Evolutionary conservation across 108 stramenopile species (phyloP).

Genomic region (Pseudonitzschia pungens): DNA sequence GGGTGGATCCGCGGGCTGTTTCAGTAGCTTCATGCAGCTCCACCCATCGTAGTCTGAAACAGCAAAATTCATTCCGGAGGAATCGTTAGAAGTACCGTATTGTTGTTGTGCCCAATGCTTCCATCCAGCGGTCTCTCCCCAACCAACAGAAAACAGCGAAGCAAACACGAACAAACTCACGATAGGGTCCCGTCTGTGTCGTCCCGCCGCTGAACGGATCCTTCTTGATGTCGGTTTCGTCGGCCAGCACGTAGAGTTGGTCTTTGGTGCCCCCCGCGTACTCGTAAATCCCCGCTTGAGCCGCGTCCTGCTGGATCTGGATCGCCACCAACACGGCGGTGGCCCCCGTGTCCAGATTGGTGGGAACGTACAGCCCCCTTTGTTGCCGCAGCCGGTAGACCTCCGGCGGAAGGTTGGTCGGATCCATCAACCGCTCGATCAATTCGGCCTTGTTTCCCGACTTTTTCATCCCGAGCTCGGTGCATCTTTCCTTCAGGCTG

Average conservation of each 20-base stretch:
- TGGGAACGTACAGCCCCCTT: constrained; percentile 51
- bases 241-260: constrained; percentile 52
- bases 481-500: constrained; percentile 45
- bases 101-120: too few species aligned
- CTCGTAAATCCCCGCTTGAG: constrained; percentile 31
- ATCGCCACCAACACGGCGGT: constrained; percentile 59
- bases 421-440: constrained; percentile 50
- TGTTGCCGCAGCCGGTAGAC: constrained; percentile 27
- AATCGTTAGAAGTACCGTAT: not conserved
- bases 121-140: too few species aligned
- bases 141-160: not conserved
- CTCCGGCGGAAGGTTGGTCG: constrained; percentile 45
- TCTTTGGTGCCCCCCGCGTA: constrained; percentile 42
- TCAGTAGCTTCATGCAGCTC: constrained; percentile 45
- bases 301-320: constrained; percentile 28
- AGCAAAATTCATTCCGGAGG: not conserved
- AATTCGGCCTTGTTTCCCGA: constrained; percentile 52
- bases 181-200: constrained; percentile 36
- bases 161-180: not conserved
- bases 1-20: constrained; percentile 42
- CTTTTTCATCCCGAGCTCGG: constrained; percentile 46
- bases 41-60: constrained; percentile 49
- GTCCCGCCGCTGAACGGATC: constrained; percentile 60
- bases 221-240: constrained; percentile 54
- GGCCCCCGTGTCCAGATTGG: constrained; percentile 37